Base-by-base conservation (phyloP, 2,329 filamentous ascomycete species). In the Fusarium pseudonygamai region DNA sequence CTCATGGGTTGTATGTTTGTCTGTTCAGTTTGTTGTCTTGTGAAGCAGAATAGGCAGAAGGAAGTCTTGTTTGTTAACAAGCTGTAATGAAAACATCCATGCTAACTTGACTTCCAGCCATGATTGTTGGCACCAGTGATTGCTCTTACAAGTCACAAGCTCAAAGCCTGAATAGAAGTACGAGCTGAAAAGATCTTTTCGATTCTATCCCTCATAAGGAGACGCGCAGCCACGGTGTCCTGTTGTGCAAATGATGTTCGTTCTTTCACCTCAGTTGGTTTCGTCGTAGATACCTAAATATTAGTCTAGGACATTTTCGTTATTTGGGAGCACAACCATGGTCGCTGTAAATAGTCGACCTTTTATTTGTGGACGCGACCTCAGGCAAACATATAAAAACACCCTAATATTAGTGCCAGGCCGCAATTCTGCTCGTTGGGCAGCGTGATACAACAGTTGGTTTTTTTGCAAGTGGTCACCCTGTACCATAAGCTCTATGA, bases 91-190 rank as follows among this genome's bases (percentile, higher is more conserved):
- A 18, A 16, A 18, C 11, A 39, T 10, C 20, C 11, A 16, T 28
- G 24, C 14, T 14, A 37, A 18, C 7, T 18, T n/a, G 14, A 39
- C n/a, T n/a, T n/a, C n/a, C n/a, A 39, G 20, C 18, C 11, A 28
- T 40, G 11, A 53, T n/a, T 28, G 20, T 2, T 15, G 1, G 15
- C 2, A n/a, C 24, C 6, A 22, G 24, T n/a, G 34, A 13, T 55
- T 40, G 1, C 20, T 42, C 20, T 10, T 7, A 14, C 3, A 0
- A 0, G 11, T 14, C 26, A 42, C 34, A 5, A n/a, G 16, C 10
- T 39, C 11, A 30, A 18, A 16, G 18, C 13, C 15, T 22, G n/a
- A 26, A 6, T 22, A 26, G 7, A 52, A 24, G 14, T 2, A 36
- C 9, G n/a, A 26, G 32, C 18, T 36, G 32, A 22, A 22, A 24